Percentiles rank a stretch among this genome's conserved stretches.
Conservation (phyloP, 257 asterid species). For the Leptodermis oblonga region DNA sequence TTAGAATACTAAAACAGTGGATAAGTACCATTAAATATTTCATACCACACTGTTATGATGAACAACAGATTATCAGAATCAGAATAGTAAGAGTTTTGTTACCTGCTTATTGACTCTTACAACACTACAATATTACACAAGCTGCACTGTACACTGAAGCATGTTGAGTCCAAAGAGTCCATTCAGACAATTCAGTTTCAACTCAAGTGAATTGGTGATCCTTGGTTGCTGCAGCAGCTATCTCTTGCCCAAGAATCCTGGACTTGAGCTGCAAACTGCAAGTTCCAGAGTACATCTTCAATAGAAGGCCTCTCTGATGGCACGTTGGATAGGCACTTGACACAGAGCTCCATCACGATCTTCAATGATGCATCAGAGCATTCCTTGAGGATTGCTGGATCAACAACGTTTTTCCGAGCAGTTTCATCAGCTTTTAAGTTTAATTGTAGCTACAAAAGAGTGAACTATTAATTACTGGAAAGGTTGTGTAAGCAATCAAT, state of each 20-base stretch:
- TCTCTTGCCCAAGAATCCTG: slow-evolving; percentile 53
- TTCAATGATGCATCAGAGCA: slow-evolving; percentile 68
- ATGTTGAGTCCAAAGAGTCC: neutral
- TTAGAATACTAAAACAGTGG: neutral
- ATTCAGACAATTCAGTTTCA: slow-evolving; percentile 9
- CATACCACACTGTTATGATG: neutral
- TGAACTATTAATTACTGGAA: neutral
- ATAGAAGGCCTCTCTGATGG: slow-evolving; percentile 59
- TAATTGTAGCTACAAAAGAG: slow-evolving; percentile 42
- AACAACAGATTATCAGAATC: neutral
- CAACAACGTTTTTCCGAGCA: slow-evolving; percentile 55
- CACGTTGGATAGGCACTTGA: slow-evolving; percentile 52
- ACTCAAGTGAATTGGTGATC: slow-evolving; percentile 38
- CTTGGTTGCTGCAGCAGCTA: slow-evolving; percentile 41
- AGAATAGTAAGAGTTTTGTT: neutral
- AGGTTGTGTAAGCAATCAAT: neutral
- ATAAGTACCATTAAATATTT: neutral
- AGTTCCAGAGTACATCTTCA: slow-evolving; percentile 79
- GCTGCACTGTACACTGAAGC: slow-evolving; percentile 12
- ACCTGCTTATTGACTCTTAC: neutral
- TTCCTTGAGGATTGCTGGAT: slow-evolving; percentile 64
- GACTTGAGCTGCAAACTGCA: slow-evolving; percentile 90
- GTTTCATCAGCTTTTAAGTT: slow-evolving; percentile 49
- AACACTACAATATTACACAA: neutral
- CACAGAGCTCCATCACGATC: slow-evolving; percentile 63